Conservation (phyloP, 2,329 filamentous ascomycete genomes). For the Kalmusia sp. region DNA sequence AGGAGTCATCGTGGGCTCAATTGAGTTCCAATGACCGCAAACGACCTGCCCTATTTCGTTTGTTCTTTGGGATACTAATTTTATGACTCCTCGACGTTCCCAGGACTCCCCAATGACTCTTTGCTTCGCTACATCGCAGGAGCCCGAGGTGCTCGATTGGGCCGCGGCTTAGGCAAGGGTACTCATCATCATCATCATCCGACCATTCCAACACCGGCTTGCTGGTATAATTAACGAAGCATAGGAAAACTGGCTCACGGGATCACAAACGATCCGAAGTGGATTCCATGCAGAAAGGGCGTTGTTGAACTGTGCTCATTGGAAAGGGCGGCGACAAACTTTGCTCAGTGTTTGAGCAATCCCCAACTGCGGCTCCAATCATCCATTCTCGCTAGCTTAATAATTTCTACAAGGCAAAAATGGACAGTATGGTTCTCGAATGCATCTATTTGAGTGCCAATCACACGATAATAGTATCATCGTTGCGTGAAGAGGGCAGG, state of each 20-base stretch:
- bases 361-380: too few relatives aligned
- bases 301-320: too few relatives aligned
- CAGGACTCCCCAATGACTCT: background rate
- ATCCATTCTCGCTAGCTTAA: too few relatives aligned
- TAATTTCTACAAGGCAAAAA: too few relatives aligned
- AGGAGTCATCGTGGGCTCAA: conserved; percentile 5
- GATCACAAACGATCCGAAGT: background rate
- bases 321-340: too few relatives aligned
- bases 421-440: too few relatives aligned
- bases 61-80: background rate
- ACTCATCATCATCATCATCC: conserved; percentile 8
- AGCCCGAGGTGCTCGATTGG: conserved; percentile 15
- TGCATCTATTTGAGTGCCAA: background rate
- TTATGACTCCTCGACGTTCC: conserved; percentile 5
- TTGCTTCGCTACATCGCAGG: background rate
- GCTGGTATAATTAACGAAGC: background rate
- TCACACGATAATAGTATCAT: background rate
- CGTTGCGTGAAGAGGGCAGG: background rate
- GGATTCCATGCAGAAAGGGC: background rate
- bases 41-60: background rate
- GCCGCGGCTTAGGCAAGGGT: conserved; percentile 8
- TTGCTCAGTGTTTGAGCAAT: too few relatives aligned
- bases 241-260: background rate
- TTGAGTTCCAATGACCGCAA: background rate
- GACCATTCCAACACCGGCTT: background rate